Evolutionary conservation across 306 rosid species (phyloP).

Genomic region (Cucurbita ficifolia): DNA sequence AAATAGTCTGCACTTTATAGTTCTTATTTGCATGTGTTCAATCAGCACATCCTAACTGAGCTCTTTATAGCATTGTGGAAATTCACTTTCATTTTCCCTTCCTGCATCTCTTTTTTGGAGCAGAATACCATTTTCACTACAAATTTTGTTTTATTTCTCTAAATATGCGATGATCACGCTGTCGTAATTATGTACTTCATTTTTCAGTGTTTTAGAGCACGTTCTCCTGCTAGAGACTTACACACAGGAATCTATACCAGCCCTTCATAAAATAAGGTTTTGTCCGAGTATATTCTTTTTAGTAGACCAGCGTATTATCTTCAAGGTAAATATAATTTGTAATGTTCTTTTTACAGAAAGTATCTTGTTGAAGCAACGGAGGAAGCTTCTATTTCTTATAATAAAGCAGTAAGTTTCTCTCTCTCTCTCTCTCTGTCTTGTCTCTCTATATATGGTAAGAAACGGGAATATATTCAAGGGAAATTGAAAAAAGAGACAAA

Average conservation of each 20-base stretch:
- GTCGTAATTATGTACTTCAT: slow-evolving; percentile 9
- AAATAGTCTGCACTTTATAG: neutral
- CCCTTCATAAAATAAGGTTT: slow-evolving; percentile 81
- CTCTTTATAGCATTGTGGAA: neutral
- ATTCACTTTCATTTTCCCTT: neutral
- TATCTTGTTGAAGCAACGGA: slow-evolving; percentile 82
- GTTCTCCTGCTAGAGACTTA: slow-evolving; percentile 63
- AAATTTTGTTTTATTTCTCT: neutral
- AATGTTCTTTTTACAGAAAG: slow-evolving; percentile 33
- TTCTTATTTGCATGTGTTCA: neutral
- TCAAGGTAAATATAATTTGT: neutral
- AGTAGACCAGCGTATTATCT: slow-evolving; percentile 2
- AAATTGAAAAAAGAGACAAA: neutral
- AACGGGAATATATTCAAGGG: neutral
- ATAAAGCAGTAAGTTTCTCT: slow-evolving; percentile 59
- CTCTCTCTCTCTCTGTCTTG: neutral
- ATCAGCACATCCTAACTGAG: neutral
- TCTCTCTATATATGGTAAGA: neutral
- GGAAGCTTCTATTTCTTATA: slow-evolving; percentile 73
- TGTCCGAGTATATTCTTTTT: neutral
- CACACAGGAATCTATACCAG: slow-evolving; percentile 68
- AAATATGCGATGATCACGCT: neutral
- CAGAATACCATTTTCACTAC: neutral
- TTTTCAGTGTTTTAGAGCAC: slow-evolving; percentile 64
- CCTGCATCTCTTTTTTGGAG: neutral